Conservation (phyloP, 352 stramenopile genomes). For the Pythium dissimile region DNA sequence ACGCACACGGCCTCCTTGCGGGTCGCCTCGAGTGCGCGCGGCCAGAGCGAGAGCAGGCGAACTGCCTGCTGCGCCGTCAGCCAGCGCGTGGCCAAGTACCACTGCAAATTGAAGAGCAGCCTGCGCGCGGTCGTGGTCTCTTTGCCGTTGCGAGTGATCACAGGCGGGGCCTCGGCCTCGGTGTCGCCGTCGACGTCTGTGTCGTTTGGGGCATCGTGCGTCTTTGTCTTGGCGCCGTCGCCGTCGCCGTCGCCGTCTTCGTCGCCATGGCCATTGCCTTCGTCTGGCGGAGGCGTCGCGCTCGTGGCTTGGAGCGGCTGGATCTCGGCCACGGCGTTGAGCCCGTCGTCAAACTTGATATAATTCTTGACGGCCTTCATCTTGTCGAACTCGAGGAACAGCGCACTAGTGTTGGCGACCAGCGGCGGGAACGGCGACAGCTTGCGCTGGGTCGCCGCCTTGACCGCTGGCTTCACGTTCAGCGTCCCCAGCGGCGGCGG, state of each 20-base stretch:
- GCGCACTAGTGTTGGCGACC: constrained; percentile 29
- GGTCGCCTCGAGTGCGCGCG: constrained; percentile 34
- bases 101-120: constrained; percentile 70
- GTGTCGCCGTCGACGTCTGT: constrained; percentile 8
- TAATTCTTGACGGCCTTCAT: constrained; percentile 68
- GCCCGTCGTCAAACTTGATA: constrained; percentile 51
- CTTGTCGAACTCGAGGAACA: constrained; percentile 58
- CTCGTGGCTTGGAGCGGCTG: constrained; percentile 7
- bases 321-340: constrained; percentile 45
- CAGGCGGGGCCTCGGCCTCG: constrained; percentile 18
- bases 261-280: background rate
- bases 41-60: constrained; percentile 46
- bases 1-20: constrained; percentile 63
- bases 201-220: constrained; percentile 1
- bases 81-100: constrained; percentile 65
- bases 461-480: no score
- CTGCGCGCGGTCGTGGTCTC: constrained; percentile 51
- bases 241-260: background rate
- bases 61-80: constrained; percentile 61
- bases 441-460: background rate
- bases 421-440: constrained; percentile 37
- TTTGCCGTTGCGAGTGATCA: constrained; percentile 30
- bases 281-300: background rate
- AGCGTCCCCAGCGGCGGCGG: background rate
- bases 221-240: background rate